Evolutionary conservation across 2,329 filamentous ascomycete species (phyloP).

Genomic region (Arthrobotrys entomopaga): DNA sequence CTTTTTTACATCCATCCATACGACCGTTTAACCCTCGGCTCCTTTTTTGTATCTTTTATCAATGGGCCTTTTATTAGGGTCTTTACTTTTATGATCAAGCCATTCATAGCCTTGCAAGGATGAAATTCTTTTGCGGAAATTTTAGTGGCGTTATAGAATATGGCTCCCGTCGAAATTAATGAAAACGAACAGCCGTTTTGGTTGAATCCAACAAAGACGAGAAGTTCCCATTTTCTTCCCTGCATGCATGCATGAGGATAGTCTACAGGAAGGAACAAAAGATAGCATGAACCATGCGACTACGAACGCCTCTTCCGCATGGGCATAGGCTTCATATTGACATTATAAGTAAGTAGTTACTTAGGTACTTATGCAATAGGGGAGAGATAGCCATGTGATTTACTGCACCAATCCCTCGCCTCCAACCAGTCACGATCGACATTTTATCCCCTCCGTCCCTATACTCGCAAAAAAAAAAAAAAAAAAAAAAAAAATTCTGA

Average conservation of each 20-base stretch:
- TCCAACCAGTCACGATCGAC: conserved; percentile 7
- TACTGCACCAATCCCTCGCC: too few relatives aligned
- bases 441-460: background rate
- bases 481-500: too few relatives aligned
- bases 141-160: too few relatives aligned
- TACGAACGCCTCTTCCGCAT: conserved; percentile 35
- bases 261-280: background rate
- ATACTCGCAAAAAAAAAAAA: conserved; percentile 7
- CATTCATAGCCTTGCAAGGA: too few relatives aligned
- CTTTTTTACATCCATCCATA: background rate
- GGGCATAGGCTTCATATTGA: conserved; percentile 8
- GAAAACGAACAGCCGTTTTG: background rate
- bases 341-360: too few relatives aligned
- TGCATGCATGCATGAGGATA: conserved; percentile 12
- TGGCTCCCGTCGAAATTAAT: too few relatives aligned
- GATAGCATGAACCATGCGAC: conserved; percentile 7
- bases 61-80: too few relatives aligned
- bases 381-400: background rate
- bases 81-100: too few relatives aligned
- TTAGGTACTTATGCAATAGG: conserved; percentile 13
- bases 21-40: background rate
- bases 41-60: too few relatives aligned
- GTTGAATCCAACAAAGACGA: background rate
- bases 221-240: conserved; percentile 1
- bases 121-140: too few relatives aligned